phyloP scores from a whole-genome alignment of 163 green algal genomes.

The Dunaliella salina region DNA sequence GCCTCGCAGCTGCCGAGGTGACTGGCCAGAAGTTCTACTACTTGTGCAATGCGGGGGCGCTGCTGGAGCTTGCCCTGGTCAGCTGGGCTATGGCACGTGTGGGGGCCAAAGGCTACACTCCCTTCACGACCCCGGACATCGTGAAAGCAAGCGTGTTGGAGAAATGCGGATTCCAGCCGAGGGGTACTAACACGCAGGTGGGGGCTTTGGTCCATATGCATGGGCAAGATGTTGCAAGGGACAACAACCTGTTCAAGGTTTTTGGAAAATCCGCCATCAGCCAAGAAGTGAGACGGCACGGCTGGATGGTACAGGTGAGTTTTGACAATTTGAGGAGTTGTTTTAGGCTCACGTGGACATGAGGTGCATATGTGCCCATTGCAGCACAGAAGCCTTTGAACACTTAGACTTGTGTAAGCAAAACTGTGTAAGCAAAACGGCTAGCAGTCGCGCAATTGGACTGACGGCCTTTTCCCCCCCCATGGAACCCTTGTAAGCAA shows the following conservation, averaged over 20 bases:
- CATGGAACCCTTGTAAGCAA: too few species aligned
- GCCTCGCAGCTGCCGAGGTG: constrained; percentile 39
- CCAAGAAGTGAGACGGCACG: neutral
- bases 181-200: constrained; percentile 87
- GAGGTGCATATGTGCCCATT: too few species aligned
- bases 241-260: neutral
- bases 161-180: constrained; percentile 96
- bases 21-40: constrained; percentile 93
- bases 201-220: neutral
- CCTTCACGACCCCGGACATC: constrained; percentile 90
- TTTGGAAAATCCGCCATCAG: neutral
- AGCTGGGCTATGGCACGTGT: constrained; percentile 74
- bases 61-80: constrained; percentile 92
- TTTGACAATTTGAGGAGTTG: too few species aligned
- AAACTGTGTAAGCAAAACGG: too few species aligned
- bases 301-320: too few species aligned
- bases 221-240: neutral
- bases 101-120: constrained; percentile 67
- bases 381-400: too few species aligned
- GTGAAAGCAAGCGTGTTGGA: constrained; percentile 84
- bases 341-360: too few species aligned
- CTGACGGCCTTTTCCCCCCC: too few species aligned
- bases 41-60: constrained; percentile 77
- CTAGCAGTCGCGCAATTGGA: too few species aligned
- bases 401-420: too few species aligned